Base-by-base conservation (phyloP, 2,329 filamentous ascomycete species). In the Epichloe aotearoae region DNA sequence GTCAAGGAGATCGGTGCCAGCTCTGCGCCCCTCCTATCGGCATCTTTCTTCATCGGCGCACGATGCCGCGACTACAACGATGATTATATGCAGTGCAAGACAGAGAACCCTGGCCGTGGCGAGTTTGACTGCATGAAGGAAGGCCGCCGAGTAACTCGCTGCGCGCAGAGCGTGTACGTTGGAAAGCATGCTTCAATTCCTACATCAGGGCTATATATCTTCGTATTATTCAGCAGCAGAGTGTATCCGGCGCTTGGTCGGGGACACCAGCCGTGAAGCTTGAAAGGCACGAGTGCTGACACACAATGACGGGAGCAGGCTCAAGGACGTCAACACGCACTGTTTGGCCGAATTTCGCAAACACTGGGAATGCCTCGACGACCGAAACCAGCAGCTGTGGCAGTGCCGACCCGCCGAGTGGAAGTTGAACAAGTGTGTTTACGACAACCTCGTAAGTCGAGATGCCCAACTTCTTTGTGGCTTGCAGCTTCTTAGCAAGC, bases 81-180 rank as follows among this genome's bases (percentile, higher is more conserved):
- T 76, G 93, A 98, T 73, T 98, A 86, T 74, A 98, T 98, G 91
- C 87, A 95, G 75, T 98, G 93, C 85, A 98, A 98, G 84, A 87
- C 81, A 60, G 89, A 96, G 73, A 83, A 88, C 62, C 84, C 87
- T 56, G 93, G 93, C 62, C 82, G 80, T 70, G 93, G 89, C 68
- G 93, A 98, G 76, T 70, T 94, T 56, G 88, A 95, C 60, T 98
- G 93, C 73, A 73, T 98, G 79, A 91, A 88, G 77, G 93, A 98
- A 74, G 93, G 93, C 52, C 81, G 93, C 68, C 87, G 93, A 70
- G 93, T 98, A 55, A 98, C 93, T 61, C 82, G 93, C 73, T 98
- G 93, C 75, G 93, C 93, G 53, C 84, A 86, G 61, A 95, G 88
- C 71, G 93, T 98, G 88, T 95, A 84, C 62, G 86, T 85, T 54